Evolutionary conservation across 1,139 yeast species (phyloP).

Genomic region (Pichia sp.): DNA sequence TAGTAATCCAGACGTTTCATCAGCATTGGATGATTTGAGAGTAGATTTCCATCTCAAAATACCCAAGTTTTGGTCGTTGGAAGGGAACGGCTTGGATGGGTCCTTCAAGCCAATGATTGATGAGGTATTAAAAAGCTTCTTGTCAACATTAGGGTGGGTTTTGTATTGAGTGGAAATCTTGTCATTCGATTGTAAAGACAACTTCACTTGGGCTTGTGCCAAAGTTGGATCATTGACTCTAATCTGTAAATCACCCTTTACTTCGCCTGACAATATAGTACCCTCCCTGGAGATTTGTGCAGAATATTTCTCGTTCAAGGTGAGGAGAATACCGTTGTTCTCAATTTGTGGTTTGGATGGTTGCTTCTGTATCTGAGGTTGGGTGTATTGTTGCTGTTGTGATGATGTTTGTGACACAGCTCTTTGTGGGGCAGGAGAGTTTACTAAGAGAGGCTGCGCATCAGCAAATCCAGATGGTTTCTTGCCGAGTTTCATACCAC

Average conservation of each 20-base stretch:
- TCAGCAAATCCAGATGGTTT: conserved; percentile 31
- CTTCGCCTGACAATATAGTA: conserved; percentile 60
- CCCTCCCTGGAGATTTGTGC: conserved; percentile 87
- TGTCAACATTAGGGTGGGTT: conserved; percentile 95
- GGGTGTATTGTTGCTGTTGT: conserved; percentile 10
- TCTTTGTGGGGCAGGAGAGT: conserved; percentile 18
- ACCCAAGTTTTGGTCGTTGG: conserved; percentile 83
- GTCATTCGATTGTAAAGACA: conserved; percentile 34
- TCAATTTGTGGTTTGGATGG: conserved; percentile 30
- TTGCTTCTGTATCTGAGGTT: conserved; percentile 19
- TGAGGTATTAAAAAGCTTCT: conserved; percentile 51
- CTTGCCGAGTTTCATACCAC: conserved; percentile 79
- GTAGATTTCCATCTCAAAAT: conserved; percentile 86
- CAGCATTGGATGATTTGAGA: conserved; percentile 36
- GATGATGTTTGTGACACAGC: conserved; percentile 2
- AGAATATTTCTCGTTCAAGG: conserved; percentile 68
- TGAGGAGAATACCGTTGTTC: conserved; percentile 74
- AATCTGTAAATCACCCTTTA: conserved; percentile 86
- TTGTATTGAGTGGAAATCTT: conserved; percentile 62
- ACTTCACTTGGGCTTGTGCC: conserved; percentile 57
- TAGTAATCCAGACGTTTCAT: conserved; percentile 45
- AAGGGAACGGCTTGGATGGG: conserved; percentile 72
- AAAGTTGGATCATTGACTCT: conserved; percentile 70
- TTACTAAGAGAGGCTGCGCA: conserved; percentile 22
- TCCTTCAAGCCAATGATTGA: conserved; percentile 71